Percentiles rank a stretch among this genome's conserved stretches.
phyloP scores from a whole-genome alignment of 2,329 filamentous ascomycete species.

The Ceratocystis papillata region DNA sequence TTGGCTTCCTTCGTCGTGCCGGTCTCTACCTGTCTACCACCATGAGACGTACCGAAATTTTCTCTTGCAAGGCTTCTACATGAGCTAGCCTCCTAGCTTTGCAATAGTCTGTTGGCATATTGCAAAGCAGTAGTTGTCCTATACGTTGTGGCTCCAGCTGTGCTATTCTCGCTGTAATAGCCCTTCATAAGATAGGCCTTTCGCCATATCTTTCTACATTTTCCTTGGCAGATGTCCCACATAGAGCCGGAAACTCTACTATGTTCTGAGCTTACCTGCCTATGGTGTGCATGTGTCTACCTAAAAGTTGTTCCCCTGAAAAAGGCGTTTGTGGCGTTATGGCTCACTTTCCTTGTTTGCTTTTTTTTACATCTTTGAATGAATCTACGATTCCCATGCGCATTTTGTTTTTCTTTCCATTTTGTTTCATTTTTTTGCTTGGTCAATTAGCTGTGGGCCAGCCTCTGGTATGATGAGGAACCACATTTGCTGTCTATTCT shows the following conservation, averaged over 20 bases:
- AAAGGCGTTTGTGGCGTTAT: constrained; percentile 15
- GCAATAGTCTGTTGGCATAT: constrained; percentile 6
- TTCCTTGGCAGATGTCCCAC: background rate
- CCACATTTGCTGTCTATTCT: constrained; percentile 1
- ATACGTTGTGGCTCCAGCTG: background rate
- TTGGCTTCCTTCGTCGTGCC: background rate
- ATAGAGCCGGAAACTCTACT: background rate
- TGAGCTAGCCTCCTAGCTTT: background rate
- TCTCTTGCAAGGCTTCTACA: background rate
- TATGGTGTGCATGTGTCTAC: background rate
- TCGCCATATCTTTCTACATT: background rate
- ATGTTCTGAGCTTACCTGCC: background rate
- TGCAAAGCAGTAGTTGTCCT: background rate
- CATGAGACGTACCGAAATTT: background rate
- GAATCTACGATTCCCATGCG: constrained; percentile 4
- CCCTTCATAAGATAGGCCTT: background rate
- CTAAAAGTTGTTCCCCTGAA: constrained; percentile 14
- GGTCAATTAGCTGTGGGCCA: background rate
- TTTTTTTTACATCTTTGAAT: background rate
- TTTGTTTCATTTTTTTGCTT: background rate
- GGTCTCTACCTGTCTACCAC: background rate
- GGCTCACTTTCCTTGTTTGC: background rate
- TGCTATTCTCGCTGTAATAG: background rate
- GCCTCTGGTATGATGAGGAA: constrained; percentile 15
- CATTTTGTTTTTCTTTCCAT: background rate